Conservation (phyloP, 164 flowering plant species). For the Dillenia turbinata region DNA sequence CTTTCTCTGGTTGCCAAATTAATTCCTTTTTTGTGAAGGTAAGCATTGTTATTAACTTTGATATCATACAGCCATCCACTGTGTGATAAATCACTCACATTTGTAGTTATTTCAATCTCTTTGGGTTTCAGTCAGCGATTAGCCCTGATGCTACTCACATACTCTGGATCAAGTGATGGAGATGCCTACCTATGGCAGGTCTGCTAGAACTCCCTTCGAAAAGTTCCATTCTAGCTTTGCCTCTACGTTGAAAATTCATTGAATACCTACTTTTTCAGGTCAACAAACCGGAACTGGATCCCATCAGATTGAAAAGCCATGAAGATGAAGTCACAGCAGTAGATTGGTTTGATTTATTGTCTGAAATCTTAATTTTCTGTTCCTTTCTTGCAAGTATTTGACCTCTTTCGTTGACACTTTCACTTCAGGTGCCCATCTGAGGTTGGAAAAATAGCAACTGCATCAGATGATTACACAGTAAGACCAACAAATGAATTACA, state of each 20-base stretch:
- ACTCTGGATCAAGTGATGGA: conserved; percentile 91
- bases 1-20: conserved; percentile 64
- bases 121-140: conserved; percentile 57
- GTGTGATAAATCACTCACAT: background rate
- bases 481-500: conserved; percentile 6
- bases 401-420: background rate
- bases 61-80: background rate
- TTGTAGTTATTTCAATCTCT: conserved; percentile 4
- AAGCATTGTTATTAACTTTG: background rate
- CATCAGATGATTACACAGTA: conserved; percentile 90
- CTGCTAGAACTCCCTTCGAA: background rate
- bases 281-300: conserved; percentile 56
- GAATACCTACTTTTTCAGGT: conserved; percentile 39
- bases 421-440: conserved; percentile 67
- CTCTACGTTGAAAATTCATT: conserved; percentile 1
- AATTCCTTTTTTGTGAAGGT: conserved; percentile 91
- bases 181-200: conserved; percentile 96
- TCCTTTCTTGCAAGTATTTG: too few species aligned
- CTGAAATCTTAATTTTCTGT: too few species aligned
- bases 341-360: conserved; percentile 55
- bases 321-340: conserved; percentile 92
- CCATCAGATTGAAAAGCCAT: conserved; percentile 59
- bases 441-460: conserved; percentile 71
- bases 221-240: background rate
- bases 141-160: conserved; percentile 86